Percentiles rank a stretch among this genome's conserved stretches.
phyloP scores from a whole-genome alignment of 169 alveolate genomes.

The Theileria sp. region DNA sequence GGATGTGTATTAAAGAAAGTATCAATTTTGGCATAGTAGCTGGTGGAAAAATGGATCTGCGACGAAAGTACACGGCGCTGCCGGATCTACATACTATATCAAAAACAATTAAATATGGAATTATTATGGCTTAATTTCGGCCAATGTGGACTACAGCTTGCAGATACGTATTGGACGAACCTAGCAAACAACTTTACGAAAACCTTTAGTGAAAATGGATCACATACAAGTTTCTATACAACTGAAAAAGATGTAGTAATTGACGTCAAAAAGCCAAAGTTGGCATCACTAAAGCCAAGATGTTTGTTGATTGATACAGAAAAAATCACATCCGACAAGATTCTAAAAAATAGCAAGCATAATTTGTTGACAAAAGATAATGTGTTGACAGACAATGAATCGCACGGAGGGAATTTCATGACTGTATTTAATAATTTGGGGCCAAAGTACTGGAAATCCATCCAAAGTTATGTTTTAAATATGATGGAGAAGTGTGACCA shows the following conservation, averaged over 20 bases:
- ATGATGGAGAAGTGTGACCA: conserved; percentile 90
- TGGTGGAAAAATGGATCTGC: neutral
- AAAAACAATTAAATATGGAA: conserved; percentile 37
- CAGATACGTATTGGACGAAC: conserved; percentile 42
- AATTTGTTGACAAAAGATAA: conserved; percentile 87
- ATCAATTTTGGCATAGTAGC: neutral
- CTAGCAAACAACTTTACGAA: conserved; percentile 5
- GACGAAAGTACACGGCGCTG: neutral
- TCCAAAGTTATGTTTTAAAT: conserved; percentile 83
- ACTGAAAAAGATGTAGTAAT: neutral
- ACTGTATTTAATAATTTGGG: conserved; percentile 87
- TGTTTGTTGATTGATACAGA: conserved; percentile 97
- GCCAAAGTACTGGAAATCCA: conserved; percentile 80
- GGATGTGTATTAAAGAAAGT: no score
- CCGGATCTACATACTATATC: neutral
- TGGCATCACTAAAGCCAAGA: conserved; percentile 65
- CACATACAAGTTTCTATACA: neutral
- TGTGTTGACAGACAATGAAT: conserved; percentile 92
- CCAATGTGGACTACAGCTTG: conserved; percentile 63
- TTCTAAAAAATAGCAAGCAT: conserved; percentile 87
- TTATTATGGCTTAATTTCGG: conserved; percentile 49
- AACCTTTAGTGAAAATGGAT: neutral
- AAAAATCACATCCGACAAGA: conserved; percentile 91
- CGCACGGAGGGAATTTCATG: conserved; percentile 98
- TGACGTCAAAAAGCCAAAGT: neutral